Evolutionary conservation across 768 basidiomycete species (phyloP).

Genomic region (Boletus rex-veris): DNA sequence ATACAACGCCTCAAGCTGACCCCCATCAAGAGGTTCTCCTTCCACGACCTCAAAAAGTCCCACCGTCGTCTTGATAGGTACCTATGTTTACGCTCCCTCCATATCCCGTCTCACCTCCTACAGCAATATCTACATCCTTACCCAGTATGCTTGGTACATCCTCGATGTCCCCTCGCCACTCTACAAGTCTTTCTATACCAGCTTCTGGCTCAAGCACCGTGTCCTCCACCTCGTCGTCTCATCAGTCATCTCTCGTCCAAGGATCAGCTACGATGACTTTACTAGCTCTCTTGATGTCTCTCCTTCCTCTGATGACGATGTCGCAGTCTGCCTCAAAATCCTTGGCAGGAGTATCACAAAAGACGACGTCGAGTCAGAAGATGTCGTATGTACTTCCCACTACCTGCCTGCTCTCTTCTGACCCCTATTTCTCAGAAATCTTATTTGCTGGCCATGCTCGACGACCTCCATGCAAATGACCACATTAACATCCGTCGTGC

Average conservation of each 20-base stretch:
- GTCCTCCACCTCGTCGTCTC: constrained; percentile 48
- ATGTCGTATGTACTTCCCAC: constrained; percentile 39
- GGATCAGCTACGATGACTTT: constrained; percentile 41
- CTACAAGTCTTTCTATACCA: constrained; percentile 45
- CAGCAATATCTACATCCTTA: constrained; percentile 65
- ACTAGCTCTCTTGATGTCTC: constrained; percentile 32
- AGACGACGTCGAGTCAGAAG: constrained; percentile 43
- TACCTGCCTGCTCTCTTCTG: background rate
- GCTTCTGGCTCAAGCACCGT: constrained; percentile 50
- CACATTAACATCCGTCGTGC: constrained; percentile 36
- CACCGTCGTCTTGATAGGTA: constrained; percentile 43
- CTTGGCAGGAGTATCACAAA: constrained; percentile 43
- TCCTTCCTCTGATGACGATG: constrained; percentile 29
- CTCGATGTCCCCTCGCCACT: constrained; percentile 44
- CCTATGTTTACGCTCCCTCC: background rate
- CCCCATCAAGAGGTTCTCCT: constrained; percentile 43
- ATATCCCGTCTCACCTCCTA: constrained; percentile 8
- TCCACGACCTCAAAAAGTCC: constrained; percentile 38
- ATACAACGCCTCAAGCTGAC: constrained; percentile 39
- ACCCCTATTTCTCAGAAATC: constrained; percentile 33
- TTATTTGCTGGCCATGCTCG: constrained; percentile 40
- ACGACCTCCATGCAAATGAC: constrained; percentile 35
- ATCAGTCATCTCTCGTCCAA: constrained; percentile 31
- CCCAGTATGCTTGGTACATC: constrained; percentile 67
- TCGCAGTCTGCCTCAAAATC: constrained; percentile 32